A percentile compares a stretch with the other conserved stretches of the same genome.
These are phyloP conservation scores for Umbelopsis ramanniana DNA, from an alignment of 192 early-diverging fungal genomes.

Conservation along the genomic window DNA sequence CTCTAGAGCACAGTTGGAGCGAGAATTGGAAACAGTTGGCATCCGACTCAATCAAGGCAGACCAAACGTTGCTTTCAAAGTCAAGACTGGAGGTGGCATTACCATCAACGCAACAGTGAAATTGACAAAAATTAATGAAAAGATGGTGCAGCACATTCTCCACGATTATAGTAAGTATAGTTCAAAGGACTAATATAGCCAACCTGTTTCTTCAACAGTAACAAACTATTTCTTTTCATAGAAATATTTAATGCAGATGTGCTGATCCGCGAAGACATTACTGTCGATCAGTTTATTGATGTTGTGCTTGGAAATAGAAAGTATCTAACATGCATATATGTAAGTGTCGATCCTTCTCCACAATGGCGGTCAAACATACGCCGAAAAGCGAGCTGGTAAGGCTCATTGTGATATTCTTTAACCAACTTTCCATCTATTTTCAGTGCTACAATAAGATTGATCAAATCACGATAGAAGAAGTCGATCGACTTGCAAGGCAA, in stretches of 20 bases:
- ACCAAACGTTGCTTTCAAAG: slow-evolving; percentile 97
- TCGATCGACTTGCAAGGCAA: slow-evolving; percentile 89
- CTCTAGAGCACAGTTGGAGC: slow-evolving; percentile 73
- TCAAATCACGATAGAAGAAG: slow-evolving; percentile 92
- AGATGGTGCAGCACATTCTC: slow-evolving; percentile 91
- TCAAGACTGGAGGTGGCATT: slow-evolving; percentile 97
- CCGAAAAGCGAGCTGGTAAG: background rate
- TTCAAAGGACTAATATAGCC: too few species aligned
- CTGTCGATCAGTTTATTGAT: slow-evolving; percentile 97
- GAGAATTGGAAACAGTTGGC: slow-evolving; percentile 94
- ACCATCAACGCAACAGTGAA: slow-evolving; percentile 92
- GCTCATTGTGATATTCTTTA: background rate
- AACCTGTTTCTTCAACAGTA: too few species aligned
- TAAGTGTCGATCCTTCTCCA: slow-evolving; percentile 37
- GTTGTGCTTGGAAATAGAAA: slow-evolving; percentile 98
- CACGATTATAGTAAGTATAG: slow-evolving; percentile 83
- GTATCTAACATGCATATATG: slow-evolving; percentile 95
- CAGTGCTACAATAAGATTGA: slow-evolving; percentile 97
- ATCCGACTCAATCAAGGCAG: slow-evolving; percentile 86
- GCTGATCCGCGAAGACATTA: slow-evolving; percentile 94
- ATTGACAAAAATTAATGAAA: slow-evolving; percentile 84
- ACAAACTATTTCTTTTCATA: slow-evolving; percentile 4
- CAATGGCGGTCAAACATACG: background rate
- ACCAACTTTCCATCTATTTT: background rate
- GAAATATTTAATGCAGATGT: slow-evolving; percentile 98